Base-by-base conservation (phyloP, 2,329 filamentous ascomycete species). In the Calonectria honghensis region DNA sequence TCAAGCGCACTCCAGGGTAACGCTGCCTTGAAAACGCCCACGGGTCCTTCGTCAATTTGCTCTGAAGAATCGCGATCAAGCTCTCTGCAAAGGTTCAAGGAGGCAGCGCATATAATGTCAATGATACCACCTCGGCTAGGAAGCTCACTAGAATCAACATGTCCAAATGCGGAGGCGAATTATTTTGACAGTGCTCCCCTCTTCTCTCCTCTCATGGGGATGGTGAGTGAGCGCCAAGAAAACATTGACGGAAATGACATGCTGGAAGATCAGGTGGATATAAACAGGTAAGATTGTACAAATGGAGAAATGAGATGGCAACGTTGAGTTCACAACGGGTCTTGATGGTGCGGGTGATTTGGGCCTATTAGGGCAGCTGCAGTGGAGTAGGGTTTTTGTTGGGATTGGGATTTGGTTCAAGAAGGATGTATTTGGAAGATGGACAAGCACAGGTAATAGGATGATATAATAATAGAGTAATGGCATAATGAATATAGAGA, bases 61-160 rank as follows among this genome's bases (percentile, higher is more conserved):
- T 70, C 68, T 20, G 7, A 70, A 10, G 54, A 6, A 31, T 70
- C 68, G 32, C 54, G 57, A 6, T n/a, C 68, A 6, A 70, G 68
- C 57, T 64, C 68, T 10, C 35, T 70, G 10, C 41, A 64, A 10
- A 13, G 68, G 20, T 70, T 70, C 27, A 70, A 14, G 10, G 45
- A 35, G 32, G 68, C 45, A 10, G 61, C 35, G 37, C 37, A 24
- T 2, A 24, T 39, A 5, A 61, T 39, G 14, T 39, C 32, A 2
- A 61, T 7, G 10, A 39, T 61, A 27, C 24, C 35, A 18, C 27
- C 57, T 61, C 13, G 29, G 6, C 13, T 29, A 7, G n/a, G 57
- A 10, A 24, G 35, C 16, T 41, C 57, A 11, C 20, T 14, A 27
- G 35, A 13, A 13, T 39, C 32, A 4, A 6, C 35, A 7, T 13